These are phyloP conservation scores for Panaeolus cyanescens DNA, from an alignment of 768 basidiomycete genomes.

Conservation along the genomic window DNA sequence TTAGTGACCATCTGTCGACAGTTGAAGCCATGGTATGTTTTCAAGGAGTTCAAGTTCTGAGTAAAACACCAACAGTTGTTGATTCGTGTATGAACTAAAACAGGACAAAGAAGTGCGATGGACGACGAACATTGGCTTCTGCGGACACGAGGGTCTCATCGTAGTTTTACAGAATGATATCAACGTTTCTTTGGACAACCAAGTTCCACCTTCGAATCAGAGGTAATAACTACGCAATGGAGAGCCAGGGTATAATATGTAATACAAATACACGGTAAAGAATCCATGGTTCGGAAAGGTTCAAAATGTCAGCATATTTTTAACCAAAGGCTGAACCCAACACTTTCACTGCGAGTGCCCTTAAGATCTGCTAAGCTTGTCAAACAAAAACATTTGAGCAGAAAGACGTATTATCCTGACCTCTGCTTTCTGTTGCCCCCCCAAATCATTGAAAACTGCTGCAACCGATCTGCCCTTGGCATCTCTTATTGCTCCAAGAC, in stretches of 20 bases:
- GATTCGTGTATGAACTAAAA: neutral
- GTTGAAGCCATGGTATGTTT: too few relatives aligned
- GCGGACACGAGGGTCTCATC: neutral
- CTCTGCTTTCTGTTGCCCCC: constrained; percentile 83
- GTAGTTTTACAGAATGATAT: neutral
- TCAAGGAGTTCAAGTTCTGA: too few relatives aligned
- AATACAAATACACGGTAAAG: too few relatives aligned
- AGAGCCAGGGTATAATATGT: too few relatives aligned
- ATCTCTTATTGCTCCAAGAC: constrained; percentile 89
- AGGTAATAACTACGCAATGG: too few relatives aligned
- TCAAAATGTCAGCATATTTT: neutral
- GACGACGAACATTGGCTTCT: neutral
- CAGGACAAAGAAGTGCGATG: neutral
- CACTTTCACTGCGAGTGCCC: constrained; percentile 81
- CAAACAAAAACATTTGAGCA: neutral
- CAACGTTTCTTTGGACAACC: neutral
- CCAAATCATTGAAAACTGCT: constrained; percentile 79
- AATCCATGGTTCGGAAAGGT: too few relatives aligned
- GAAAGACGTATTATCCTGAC: constrained; percentile 39
- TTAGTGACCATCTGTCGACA: too few relatives aligned
- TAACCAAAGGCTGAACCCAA: constrained; percentile 55
- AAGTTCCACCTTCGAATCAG: neutral
- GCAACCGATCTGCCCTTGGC: constrained; percentile 95
- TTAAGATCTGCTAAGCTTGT: constrained; percentile 59
- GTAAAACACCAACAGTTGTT: too few relatives aligned